Conservation (phyloP, 805 yeast genomes). For the Zygosaccharomyces pseudorouxii region DNA sequence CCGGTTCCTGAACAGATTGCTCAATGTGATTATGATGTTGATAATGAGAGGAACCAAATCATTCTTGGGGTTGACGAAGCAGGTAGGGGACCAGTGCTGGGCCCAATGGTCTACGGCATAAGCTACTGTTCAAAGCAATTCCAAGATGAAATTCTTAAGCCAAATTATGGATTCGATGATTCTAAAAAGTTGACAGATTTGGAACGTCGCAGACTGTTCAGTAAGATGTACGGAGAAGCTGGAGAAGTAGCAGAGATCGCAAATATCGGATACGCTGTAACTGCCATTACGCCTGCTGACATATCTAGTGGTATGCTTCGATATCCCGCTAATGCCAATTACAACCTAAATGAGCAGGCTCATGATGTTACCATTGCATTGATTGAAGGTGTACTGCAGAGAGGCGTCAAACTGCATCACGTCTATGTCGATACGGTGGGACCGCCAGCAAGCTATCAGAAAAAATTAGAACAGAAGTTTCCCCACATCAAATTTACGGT, state of each 20-base stretch:
- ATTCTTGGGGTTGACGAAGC: slow-evolving; percentile 95
- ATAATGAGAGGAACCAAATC: slow-evolving; percentile 24
- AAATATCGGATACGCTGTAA: slow-evolving; percentile 83
- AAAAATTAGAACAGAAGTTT: slow-evolving; percentile 62
- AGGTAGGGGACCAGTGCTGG: slow-evolving; percentile 96
- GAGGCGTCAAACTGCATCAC: slow-evolving; percentile 61
- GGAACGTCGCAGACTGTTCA: slow-evolving; percentile 58
- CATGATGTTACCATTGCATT: slow-evolving; percentile 87
- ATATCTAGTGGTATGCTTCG: slow-evolving; percentile 85
- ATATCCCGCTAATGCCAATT: slow-evolving; percentile 44
- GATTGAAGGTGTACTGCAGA: slow-evolving; percentile 57
- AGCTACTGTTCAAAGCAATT: slow-evolving; percentile 65
- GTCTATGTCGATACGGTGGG: slow-evolving; percentile 95
- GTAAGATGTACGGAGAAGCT: slow-evolving; percentile 46
- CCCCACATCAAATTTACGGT: slow-evolving; percentile 73
- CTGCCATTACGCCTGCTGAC: slow-evolving; percentile 80
- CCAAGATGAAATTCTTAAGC: slow-evolving; percentile 42
- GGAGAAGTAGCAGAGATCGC: slow-evolving; percentile 38
- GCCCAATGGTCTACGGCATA: slow-evolving; percentile 96
- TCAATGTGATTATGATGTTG: not conserved
- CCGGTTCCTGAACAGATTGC: slow-evolving; percentile 40
- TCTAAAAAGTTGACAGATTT: slow-evolving; percentile 80
- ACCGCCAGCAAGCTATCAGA: slow-evolving; percentile 81
- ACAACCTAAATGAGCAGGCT: slow-evolving; percentile 89
- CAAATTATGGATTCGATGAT: slow-evolving; percentile 81